Evolutionary conservation across 148 eudicot species (phyloP), one percentile per base, ranked within the genome.

Genomic region (Chenopodium formosanum): DNA sequence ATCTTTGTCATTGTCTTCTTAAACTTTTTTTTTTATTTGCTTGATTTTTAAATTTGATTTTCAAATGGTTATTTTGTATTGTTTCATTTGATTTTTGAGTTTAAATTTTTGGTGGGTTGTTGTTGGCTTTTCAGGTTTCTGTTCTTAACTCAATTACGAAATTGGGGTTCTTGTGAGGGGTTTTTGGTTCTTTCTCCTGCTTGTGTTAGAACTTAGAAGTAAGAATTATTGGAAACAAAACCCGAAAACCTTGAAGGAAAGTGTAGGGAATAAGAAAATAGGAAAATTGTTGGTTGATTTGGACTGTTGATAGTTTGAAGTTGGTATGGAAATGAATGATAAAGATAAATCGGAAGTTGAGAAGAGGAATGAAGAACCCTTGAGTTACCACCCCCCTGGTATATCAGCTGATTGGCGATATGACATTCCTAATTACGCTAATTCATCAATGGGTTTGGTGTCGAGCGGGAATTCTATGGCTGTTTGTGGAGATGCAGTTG

Each of bases 321-420:
- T 31, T 53, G 74, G 81, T 34, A 85, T 91, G 93, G 90, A 88
- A 72, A 78, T 81, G 82, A 84, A 81, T 79, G 89, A 85, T 48
- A 89, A 85, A 47, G 91, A 91, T 80, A 86, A 84, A 47, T 75
- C 80, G 83, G 92, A 91, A 81, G 81, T 83, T 81, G 94, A 84
- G 73, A 92, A 90, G 82, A 84, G 87, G 83, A 80, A 86, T 86
- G 92, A 90, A 11, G 89, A 92, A 71, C 78, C 82, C 68, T 34
- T 86, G 69, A 84, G 81, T 84, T 90, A 87, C 75, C 85, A 82
- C 78, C 77, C 92, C 58, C 53, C 91, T 27, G 80, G 80, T 83
- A 80, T 91, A 82, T 81, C 91, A n/a, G 83, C 86, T 67, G 91
- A 94, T 27, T 94, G 97, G 95, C 91, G 73, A 82, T 87, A 90